phyloP scores from a whole-genome alignment of 306 rosid species.

The Spatholobus suberectus region DNA sequence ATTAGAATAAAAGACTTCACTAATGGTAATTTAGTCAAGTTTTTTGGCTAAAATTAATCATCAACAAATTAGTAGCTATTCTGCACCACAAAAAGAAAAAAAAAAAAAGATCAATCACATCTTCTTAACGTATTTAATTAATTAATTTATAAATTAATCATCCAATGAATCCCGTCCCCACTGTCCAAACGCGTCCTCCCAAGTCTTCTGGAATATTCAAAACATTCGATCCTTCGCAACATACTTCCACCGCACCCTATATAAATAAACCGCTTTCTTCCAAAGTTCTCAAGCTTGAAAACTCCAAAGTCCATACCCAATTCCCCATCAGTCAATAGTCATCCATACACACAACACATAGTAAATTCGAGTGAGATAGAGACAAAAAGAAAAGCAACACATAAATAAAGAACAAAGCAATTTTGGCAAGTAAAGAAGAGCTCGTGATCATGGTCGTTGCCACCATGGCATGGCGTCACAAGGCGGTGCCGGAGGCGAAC shows the following conservation, averaged over 20 bases:
- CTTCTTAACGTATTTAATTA: background rate
- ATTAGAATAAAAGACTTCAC: no score
- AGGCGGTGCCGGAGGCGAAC: background rate
- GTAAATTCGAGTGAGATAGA: background rate
- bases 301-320: background rate
- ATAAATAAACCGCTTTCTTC: constrained; percentile 25
- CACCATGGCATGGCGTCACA: constrained; percentile 46
- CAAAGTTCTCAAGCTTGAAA: constrained; percentile 10
- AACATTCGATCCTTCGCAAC: background rate
- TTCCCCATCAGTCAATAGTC: constrained; percentile 18
- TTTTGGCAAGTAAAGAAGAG: no score
- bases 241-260: constrained; percentile 1
- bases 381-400: no score
- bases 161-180: no score
- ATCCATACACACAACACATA: background rate
- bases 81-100: no score
- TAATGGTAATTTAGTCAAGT: no score
- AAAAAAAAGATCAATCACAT: no score
- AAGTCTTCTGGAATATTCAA: background rate
- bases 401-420: background rate
- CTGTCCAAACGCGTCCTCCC: constrained; percentile 44
- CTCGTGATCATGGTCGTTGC: constrained; percentile 50
- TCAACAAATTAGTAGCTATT: no score
- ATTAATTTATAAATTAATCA: no score
- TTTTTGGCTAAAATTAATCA: no score